Base-by-base conservation (phyloP, 768 basidiomycete genomes). In the Boletus coccyginus region DNA sequence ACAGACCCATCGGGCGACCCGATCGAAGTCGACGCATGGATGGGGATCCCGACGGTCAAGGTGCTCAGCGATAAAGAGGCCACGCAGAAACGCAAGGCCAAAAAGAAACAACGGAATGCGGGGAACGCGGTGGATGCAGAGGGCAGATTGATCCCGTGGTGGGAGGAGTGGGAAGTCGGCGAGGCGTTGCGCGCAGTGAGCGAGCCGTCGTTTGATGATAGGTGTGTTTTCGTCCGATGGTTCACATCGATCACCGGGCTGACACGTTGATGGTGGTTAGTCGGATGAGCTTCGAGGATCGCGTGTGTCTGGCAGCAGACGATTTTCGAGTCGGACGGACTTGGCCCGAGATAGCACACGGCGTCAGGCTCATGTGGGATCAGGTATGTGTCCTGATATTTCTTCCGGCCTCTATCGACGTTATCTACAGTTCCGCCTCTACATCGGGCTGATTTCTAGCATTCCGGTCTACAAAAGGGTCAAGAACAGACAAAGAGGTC, bases 121-220 rank as follows among this genome's bases (percentile, higher is more conserved):
- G 70, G 70, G 9, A 61, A 48, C 3, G 42, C 64, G 1, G 46
- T 40, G 4, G 70, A 71, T 14, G 55, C 40, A 1, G 50, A 53
- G 14, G 70, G 70, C 0, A 63, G 46, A 29, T 21, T 64, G 33
- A 60, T 73, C 41, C 64, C 66, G 1, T 71, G 70, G 70, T 73
- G 70, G 70, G 60, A 71, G 42, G 70, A 71, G 44, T 71, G 71
- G 71, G 69, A 71, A 24, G 57, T 62, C 9, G 64, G 62, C 33
- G 70, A 71, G 52, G 47, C 41, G 6, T 19, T 40, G 40, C 70
- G 70, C 12, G 53, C 50, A 2, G 61, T 46, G 61, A 66, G 63
- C 57, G 41, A 40, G 9, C 12, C 50, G 1, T 57, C 58, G 1
- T 65, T 60, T n/a, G n/a, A n/a, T 27, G 50, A 71, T 43, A 75